A percentile compares a stretch with the other conserved stretches of the same genome.
phyloP scores from a whole-genome alignment of 2,329 filamentous ascomycete genomes.

The Venturia aucupariae region DNA sequence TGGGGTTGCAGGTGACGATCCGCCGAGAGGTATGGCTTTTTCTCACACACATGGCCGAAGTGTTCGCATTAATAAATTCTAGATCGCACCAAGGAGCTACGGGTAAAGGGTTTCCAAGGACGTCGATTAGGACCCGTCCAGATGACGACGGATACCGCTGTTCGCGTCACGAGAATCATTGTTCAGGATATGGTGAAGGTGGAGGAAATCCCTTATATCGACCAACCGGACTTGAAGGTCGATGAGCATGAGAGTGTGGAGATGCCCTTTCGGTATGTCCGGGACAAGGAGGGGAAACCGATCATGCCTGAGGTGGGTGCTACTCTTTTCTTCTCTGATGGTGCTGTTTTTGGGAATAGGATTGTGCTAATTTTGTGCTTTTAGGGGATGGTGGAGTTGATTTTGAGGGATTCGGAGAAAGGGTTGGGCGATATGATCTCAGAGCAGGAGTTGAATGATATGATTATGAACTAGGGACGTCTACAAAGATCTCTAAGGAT shows the following conservation, averaged over 20 bases:
- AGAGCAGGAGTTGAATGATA: not conserved
- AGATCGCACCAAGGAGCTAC: slow-evolving; percentile 93
- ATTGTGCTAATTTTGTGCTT: slow-evolving; percentile 14
- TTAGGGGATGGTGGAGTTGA: slow-evolving; percentile 89
- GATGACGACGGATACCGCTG: slow-evolving; percentile 98
- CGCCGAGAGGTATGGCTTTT: slow-evolving; percentile 70
- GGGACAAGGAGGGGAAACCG: slow-evolving; percentile 61
- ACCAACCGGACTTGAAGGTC: slow-evolving; percentile 82
- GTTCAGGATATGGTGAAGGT: slow-evolving; percentile 72
- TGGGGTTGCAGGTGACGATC: slow-evolving; percentile 65
- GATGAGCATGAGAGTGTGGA: slow-evolving; percentile 88
- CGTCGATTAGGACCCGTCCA: slow-evolving; percentile 83
- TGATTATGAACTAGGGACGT: not conserved
- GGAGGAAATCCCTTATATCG: slow-evolving; percentile 69
- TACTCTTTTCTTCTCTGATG: not conserved
- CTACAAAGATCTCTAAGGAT: not conserved
- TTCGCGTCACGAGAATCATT: slow-evolving; percentile 83
- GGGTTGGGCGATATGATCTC: slow-evolving; percentile 71
- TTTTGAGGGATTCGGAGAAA: slow-evolving; percentile 90
- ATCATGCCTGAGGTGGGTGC: slow-evolving; percentile 76
- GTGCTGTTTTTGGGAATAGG: not conserved
- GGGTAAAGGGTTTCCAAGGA: slow-evolving; percentile 85
- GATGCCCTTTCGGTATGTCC: slow-evolving; percentile 97
- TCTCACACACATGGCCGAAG: not conserved
- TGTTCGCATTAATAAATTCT: slow-evolving; percentile 20